phyloP scores from a whole-genome alignment of 1,284 basidiomycete genomes.

The Trichosporon inkin region DNA sequence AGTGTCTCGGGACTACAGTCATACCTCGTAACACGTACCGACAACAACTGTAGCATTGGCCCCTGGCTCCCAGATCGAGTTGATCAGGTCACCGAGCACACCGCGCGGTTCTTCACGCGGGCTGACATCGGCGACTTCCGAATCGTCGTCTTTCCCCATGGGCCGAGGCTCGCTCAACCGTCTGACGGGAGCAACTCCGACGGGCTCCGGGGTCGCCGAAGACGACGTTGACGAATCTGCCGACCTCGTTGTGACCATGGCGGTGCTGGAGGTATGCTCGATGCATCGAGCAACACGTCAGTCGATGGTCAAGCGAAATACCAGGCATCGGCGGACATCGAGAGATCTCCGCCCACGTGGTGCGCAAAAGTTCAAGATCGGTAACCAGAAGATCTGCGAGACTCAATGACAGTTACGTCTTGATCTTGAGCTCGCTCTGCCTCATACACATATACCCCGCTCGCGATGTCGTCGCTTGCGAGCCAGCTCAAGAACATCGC shows the following conservation, averaged over 20 bases:
- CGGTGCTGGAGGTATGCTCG: not conserved
- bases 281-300: not conserved
- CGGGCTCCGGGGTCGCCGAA: slow-evolving; percentile 17
- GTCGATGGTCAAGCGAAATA: not conserved
- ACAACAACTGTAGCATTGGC: slow-evolving; percentile 42
- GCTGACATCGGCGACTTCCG: not conserved
- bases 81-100: slow-evolving; percentile 38
- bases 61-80: slow-evolving; percentile 46
- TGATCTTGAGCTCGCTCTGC: slow-evolving; percentile 1
- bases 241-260: slow-evolving; percentile 21
- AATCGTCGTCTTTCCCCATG: not conserved
- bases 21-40: slow-evolving; percentile 25
- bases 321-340: slow-evolving; percentile 7
- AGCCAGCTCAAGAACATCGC: slow-evolving; percentile 73
- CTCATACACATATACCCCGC: slow-evolving; percentile 7
- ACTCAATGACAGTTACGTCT: not conserved
- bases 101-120: slow-evolving; percentile 21
- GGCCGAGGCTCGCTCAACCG: not conserved
- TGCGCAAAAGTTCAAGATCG: slow-evolving; percentile 16
- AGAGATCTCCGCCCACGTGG: slow-evolving; percentile 18
- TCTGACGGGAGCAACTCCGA: not conserved
- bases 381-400: not conserved
- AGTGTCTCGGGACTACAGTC: not conserved
- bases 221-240: slow-evolving; percentile 10
- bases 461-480: slow-evolving; percentile 61